phyloP scores from a whole-genome alignment of 2,329 filamentous ascomycete species.

The Penicillium sumatraense region DNA sequence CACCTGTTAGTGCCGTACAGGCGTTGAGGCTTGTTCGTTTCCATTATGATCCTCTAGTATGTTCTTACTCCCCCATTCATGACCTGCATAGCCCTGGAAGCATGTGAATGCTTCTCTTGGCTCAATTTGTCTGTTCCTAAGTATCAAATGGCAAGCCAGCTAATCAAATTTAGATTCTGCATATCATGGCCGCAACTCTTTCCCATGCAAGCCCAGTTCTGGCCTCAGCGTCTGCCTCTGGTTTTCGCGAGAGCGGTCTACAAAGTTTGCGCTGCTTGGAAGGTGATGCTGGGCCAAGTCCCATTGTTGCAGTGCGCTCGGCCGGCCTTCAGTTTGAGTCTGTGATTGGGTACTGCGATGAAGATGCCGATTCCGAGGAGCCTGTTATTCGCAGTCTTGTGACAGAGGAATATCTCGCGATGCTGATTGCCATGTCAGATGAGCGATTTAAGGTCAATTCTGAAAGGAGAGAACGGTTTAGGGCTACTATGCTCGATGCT shows the following conservation, averaged over 20 bases:
- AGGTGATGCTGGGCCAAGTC: slow-evolving; percentile 54
- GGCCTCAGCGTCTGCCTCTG: slow-evolving; percentile 75
- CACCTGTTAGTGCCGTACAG: slow-evolving; percentile 50
- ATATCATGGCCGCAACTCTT: slow-evolving; percentile 78
- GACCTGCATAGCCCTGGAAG: too few species aligned
- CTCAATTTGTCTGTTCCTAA: too few species aligned
- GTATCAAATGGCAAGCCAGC: too few species aligned
- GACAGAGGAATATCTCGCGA: slow-evolving; percentile 67
- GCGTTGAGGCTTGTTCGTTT: slow-evolving; percentile 68
- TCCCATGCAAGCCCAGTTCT: slow-evolving; percentile 76
- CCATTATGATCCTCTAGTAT: slow-evolving; percentile 94
- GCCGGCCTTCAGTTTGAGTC: slow-evolving; percentile 83
- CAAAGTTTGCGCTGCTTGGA: slow-evolving; percentile 61
- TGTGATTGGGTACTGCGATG: slow-evolving; percentile 65
- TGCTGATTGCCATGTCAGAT: slow-evolving; percentile 72
- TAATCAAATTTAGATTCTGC: slow-evolving; percentile 70
- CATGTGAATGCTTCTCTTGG: too few species aligned
- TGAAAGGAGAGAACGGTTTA: slow-evolving; percentile 46
- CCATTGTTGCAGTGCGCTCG: slow-evolving; percentile 84
- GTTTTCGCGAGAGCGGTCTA: slow-evolving; percentile 89
- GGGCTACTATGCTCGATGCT: slow-evolving; percentile 31
- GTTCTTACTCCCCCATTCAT: slow-evolving; percentile 42
- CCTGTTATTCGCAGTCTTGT: slow-evolving; percentile 61
- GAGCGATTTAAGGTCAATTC: slow-evolving; percentile 54
- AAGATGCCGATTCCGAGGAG: slow-evolving; percentile 37